Base-by-base conservation (phyloP, 306 rosid genomes). In the Acacia crassicarpa region DNA sequence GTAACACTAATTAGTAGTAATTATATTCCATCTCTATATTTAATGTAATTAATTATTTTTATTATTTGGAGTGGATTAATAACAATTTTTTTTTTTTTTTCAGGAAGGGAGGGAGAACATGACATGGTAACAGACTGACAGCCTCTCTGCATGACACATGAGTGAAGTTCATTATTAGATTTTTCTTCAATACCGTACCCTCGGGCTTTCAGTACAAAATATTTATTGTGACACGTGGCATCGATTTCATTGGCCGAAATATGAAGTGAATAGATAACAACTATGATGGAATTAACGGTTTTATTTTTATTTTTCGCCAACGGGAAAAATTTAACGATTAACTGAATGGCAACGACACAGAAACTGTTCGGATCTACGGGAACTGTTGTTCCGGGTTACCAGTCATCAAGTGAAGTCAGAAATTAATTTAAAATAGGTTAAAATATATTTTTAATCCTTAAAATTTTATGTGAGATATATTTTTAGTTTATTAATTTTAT, bases 91-190 rank as follows among this genome's bases (percentile, higher is more conserved):
- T 38, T 5, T 27, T 27, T 27, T 27, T 27, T 35, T 35, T 35
- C 8, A 48, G 16, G 19, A 3, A 5, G 4, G 4, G 53, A 10
- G 19, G 17, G 53, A 48, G 15, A 12, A 48, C 53, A 48, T 14
- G 53, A 25, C 17, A 61, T 25, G 27, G 58, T 61, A 38, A 51
- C 86, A 80, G 81, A 79, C 88, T 62, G 76, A 89, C 79, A 72
- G 75, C 79, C 51, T 49, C 79, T 70, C 80, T 49, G 77, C 63
- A 20, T 41, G 67, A 65, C 63, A 33, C 22, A 23, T 72, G 81
- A 11, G 33, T 56, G 53, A 49, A 73, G 9, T 16, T 48, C 38
- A 43, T 77, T 67, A 72, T 33, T 78, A 15, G 35, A 25, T 67
- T 43, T 67, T 62, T 67, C 53, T 13, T 49, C 15, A 46, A 48